phyloP scores from a whole-genome alignment of 768 basidiomycete genomes.

The Cytidiella melzeri region DNA sequence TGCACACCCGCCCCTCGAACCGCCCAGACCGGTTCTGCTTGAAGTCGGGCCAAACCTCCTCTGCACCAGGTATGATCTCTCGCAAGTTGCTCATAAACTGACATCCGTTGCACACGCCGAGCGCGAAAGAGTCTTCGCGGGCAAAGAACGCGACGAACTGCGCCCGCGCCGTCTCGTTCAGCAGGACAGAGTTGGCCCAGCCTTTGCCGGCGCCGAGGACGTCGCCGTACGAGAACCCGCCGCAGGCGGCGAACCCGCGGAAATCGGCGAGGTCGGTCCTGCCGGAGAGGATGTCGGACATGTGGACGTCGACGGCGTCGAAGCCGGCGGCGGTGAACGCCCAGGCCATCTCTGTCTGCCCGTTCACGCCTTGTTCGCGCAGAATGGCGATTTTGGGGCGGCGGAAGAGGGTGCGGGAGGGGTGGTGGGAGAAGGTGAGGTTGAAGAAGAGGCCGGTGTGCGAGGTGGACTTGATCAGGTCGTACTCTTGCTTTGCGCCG shows the following conservation, averaged over 20 bases:
- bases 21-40: conserved; percentile 83
- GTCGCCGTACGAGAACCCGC: conserved; percentile 98
- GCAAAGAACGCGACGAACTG: conserved; percentile 83
- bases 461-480: conserved; percentile 56
- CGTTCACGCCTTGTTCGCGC: conserved; percentile 97
- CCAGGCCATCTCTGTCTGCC: conserved; percentile 98
- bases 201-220: conserved; percentile 96
- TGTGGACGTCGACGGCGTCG: conserved; percentile 93
- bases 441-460: conserved; percentile 70
- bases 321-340: conserved; percentile 93
- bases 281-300: conserved; percentile 91
- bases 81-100: conserved; percentile 90
- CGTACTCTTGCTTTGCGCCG: conserved; percentile 77
- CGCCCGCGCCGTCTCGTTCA: conserved; percentile 67
- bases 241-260: conserved; percentile 90
- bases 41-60: conserved; percentile 82
- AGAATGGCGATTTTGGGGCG: conserved; percentile 92
- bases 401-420: conserved; percentile 30
- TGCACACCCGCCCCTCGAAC: conserved; percentile 82
- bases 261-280: conserved; percentile 56
- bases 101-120: conserved; percentile 98
- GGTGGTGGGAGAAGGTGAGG: conserved; percentile 48
- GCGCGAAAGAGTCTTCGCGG: conserved; percentile 75
- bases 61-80: conserved; percentile 83
- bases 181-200: conserved; percentile 94